phyloP scores from a whole-genome alignment of 148 eudicot species.

The Rhododendron mucronatum region DNA sequence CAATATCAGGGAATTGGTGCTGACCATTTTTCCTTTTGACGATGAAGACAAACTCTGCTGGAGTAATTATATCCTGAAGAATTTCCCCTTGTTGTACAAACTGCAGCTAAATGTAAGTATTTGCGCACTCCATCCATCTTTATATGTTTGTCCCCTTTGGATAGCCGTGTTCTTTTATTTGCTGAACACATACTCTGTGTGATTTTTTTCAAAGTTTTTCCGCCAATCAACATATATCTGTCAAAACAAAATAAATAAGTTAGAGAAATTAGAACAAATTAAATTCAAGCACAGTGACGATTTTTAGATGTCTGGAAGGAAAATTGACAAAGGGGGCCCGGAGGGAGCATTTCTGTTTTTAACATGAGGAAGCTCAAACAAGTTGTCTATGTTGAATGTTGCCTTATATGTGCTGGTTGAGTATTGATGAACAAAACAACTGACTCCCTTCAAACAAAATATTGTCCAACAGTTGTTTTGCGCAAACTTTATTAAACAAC shows the following conservation, averaged over 20 bases:
- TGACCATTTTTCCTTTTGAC: slow-evolving; percentile 19
- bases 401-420: not conserved
- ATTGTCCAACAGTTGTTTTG: slow-evolving; percentile 18
- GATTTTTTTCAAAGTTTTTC: not conserved
- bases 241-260: not conserved
- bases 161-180: not conserved
- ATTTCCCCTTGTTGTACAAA: slow-evolving; percentile 20
- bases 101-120: slow-evolving; percentile 26
- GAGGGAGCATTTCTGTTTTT: not conserved
- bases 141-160: not conserved
- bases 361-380: not conserved
- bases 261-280: not conserved
- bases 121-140: not conserved
- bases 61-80: slow-evolving; percentile 21
- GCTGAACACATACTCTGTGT: not conserved
- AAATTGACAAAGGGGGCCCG: not conserved
- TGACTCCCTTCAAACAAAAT: not conserved
- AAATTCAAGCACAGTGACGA: not conserved
- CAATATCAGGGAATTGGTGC: slow-evolving; percentile 21
- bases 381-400: not conserved
- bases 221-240: not conserved
- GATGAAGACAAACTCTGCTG: slow-evolving; percentile 28
- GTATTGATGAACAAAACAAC: not conserved
- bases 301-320: not conserved
- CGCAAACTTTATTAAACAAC: slow-evolving; percentile 16